These are phyloP conservation scores for Pythium brassicae DNA, from an alignment of 352 stramenopile genomes.

Conservation along the genomic window DNA sequence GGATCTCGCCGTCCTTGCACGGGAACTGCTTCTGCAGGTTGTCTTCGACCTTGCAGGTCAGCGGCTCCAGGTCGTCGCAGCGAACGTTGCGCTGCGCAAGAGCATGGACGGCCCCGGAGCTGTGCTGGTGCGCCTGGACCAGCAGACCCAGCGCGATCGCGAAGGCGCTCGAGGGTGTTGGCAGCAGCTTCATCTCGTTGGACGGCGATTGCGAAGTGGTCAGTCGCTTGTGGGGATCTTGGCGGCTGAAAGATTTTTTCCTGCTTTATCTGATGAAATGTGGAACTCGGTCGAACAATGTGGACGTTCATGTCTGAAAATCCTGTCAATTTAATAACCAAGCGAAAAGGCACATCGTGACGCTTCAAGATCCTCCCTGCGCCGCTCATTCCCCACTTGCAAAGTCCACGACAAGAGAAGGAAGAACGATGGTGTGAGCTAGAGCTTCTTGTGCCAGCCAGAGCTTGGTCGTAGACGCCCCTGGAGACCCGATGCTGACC, in stretches of 20 bases:
- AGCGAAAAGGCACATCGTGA: neutral
- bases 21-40: slow-evolving; percentile 18
- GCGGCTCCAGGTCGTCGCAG: slow-evolving; percentile 32
- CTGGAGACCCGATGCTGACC: neutral
- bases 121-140: neutral
- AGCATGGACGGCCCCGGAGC: neutral
- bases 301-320: too few species aligned
- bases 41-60: slow-evolving; percentile 7
- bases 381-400: too few species aligned
- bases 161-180: neutral
- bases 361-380: neutral
- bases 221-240: neutral
- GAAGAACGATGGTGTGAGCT: neutral
- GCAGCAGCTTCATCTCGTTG: neutral
- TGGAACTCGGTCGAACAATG: too few species aligned
- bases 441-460: neutral
- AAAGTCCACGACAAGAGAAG: neutral
- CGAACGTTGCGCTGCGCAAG: slow-evolving; percentile 11
- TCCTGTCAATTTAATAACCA: too few species aligned
- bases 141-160: neutral
- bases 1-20: slow-evolving; percentile 22
- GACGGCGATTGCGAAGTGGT: neutral
- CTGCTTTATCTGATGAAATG: too few species aligned
- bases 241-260: neutral
- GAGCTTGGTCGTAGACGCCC: neutral